Percentiles rank a stretch among this genome's conserved stretches.
Evolutionary conservation across 148 eudicot genomes (phyloP).

Genomic region (Oxyria digyna): DNA sequence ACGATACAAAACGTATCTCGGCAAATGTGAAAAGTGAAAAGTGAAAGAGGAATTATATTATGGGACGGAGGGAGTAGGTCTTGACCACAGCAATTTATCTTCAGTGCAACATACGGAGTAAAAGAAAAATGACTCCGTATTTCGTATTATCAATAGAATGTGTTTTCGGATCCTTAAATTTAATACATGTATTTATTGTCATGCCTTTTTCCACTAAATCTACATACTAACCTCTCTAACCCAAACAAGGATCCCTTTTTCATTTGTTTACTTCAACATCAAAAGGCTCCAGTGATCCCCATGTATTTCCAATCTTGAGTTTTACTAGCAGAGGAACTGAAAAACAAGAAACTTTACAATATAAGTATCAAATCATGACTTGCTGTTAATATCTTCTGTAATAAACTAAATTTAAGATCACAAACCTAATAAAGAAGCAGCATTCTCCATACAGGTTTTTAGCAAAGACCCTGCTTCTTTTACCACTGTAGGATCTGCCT

Average conservation of each 20-base stretch:
- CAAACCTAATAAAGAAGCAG: constrained; percentile 69
- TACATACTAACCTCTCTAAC: not conserved
- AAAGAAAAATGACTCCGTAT: too few relatives aligned
- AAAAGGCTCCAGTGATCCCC: constrained; percentile 89
- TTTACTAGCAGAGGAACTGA: constrained; percentile 85
- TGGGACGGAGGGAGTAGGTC: too few relatives aligned
- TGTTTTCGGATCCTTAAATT: not conserved
- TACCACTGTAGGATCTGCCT: constrained; percentile 63
- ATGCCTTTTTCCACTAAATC: not conserved
- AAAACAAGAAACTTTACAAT: constrained; percentile 8
- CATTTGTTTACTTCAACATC: constrained; percentile 10
- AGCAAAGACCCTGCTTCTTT: constrained; percentile 67
- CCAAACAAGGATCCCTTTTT: too few relatives aligned
- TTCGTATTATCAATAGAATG: not conserved
- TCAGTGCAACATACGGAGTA: too few relatives aligned
- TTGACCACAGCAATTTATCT: too few relatives aligned
- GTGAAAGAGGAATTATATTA: too few relatives aligned
- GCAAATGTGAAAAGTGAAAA: too few relatives aligned
- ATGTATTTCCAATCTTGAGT: constrained; percentile 71
- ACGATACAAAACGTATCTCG: too few relatives aligned
- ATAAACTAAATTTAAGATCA: not conserved
- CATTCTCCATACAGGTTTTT: constrained; percentile 78
- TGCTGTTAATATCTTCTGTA: not conserved
- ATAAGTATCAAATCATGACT: not conserved
- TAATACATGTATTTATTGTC: not conserved